These are phyloP conservation scores for Hymenoscyphus repandus DNA, from an alignment of 2,329 filamentous ascomycete genomes.

Conservation along the genomic window DNA sequence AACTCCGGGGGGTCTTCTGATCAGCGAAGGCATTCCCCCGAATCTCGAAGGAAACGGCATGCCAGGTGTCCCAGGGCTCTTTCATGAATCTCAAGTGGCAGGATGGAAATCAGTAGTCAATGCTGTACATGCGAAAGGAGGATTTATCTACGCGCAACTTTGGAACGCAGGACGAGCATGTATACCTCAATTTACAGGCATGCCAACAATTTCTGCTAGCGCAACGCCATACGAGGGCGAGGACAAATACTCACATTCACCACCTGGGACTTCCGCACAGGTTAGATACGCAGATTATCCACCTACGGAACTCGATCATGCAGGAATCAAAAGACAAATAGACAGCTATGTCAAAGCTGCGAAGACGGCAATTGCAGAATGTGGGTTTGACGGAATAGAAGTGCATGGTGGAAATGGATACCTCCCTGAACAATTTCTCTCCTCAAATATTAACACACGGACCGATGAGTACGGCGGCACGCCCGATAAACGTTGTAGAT, in stretches of 20 bases:
- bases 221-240: slow-evolving; percentile 40
- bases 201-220: slow-evolving; percentile 34
- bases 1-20: slow-evolving; percentile 45
- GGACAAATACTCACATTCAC: slow-evolving; percentile 37
- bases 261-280: slow-evolving; percentile 33
- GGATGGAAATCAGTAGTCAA: slow-evolving; percentile 53
- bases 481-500: slow-evolving; percentile 44
- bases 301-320: slow-evolving; percentile 33
- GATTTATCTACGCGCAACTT: slow-evolving; percentile 53
- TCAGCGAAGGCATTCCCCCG: slow-evolving; percentile 49
- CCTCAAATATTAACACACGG: slow-evolving; percentile 48
- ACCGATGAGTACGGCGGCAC: slow-evolving; percentile 46
- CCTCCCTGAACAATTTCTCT: slow-evolving; percentile 52
- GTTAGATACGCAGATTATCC: slow-evolving; percentile 38
- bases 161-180: slow-evolving; percentile 52
- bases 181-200: slow-evolving; percentile 35
- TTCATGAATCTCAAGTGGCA: slow-evolving; percentile 43
- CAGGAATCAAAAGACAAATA: slow-evolving; percentile 32
- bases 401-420: slow-evolving; percentile 40
- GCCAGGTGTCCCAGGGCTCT: slow-evolving; percentile 50
- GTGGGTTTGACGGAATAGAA: slow-evolving; percentile 49
- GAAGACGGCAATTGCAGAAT: slow-evolving; percentile 44
- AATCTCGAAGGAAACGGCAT: slow-evolving; percentile 40
- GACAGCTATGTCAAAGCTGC: slow-evolving; percentile 38
- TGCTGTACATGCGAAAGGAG: slow-evolving; percentile 53